Evolutionary conservation across 164 flowering plant genomes (phyloP).

Genomic region (Vitis rotundifolia): DNA sequence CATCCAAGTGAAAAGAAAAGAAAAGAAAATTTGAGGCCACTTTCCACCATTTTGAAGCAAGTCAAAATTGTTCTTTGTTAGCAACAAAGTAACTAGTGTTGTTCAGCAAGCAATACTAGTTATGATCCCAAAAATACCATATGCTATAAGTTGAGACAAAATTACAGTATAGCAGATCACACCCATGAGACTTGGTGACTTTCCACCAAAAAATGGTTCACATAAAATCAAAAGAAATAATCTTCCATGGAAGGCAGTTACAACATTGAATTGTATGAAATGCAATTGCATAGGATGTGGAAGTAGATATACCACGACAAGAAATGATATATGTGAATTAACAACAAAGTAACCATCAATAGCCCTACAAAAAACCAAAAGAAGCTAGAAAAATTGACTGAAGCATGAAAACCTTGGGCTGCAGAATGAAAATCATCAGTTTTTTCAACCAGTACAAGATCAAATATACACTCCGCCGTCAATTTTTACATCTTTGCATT

Average conservation of each 20-base stretch:
- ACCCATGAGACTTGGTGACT: not conserved
- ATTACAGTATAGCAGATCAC: not conserved
- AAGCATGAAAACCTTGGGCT: slow-evolving; percentile 83
- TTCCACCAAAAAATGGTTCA: not conserved
- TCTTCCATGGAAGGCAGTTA: not conserved
- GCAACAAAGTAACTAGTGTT: no score
- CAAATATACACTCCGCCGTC: slow-evolving; percentile 97
- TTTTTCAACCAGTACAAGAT: slow-evolving; percentile 96
- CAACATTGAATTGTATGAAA: no score
- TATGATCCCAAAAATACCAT: not conserved
- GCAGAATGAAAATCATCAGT: slow-evolving; percentile 95
- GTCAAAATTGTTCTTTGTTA: no score
- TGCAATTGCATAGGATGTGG: no score
- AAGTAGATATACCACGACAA: no score
- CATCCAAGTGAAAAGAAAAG: no score
- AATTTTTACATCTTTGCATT: slow-evolving; percentile 96
- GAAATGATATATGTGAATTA: no score
- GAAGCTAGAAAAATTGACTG: slow-evolving; percentile 39
- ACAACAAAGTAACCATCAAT: no score
- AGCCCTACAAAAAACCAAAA: no score
- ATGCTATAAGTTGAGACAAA: not conserved
- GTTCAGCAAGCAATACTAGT: not conserved
- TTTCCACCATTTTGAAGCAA: no score
- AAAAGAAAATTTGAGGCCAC: no score
- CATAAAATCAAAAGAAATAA: not conserved